Percentiles rank a stretch among this genome's conserved stretches.
These are phyloP conservation scores for Lipomyces kockii DNA, from an alignment of 805 yeast genomes.

Conservation along the genomic window DNA sequence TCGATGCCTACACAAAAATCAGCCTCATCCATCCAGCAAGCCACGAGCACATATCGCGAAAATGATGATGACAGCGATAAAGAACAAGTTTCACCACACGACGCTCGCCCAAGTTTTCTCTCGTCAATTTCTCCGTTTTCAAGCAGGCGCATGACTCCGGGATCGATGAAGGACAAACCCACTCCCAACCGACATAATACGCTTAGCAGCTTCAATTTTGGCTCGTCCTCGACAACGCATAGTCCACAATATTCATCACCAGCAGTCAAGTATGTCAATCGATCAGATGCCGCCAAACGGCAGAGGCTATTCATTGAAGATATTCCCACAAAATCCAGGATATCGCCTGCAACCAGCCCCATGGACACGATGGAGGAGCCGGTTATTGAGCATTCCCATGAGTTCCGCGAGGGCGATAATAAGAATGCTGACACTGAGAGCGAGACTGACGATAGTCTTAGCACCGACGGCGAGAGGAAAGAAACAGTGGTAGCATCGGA, in stretches of 20 bases:
- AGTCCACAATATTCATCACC: background rate
- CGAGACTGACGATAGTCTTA: background rate
- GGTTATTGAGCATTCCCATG: background rate
- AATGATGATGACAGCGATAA: background rate
- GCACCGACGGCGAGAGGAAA: background rate
- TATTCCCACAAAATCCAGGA: background rate
- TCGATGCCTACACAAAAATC: constrained; percentile 44
- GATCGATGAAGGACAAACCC: background rate
- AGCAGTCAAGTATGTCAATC: background rate
- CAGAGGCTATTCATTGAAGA: background rate
- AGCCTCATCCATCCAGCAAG: background rate
- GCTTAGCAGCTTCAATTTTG: background rate
- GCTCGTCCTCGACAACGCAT: background rate
- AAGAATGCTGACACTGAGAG: background rate
- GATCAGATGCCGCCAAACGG: background rate
- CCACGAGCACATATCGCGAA: background rate
- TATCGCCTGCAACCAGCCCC: background rate
- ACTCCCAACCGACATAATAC: background rate
- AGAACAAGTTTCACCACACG: background rate
- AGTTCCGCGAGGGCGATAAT: background rate
- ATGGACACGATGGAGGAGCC: background rate
- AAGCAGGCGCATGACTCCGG: background rate
- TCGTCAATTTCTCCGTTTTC: background rate
- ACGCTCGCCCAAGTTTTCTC: background rate
- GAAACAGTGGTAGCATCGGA: background rate